Conservation (phyloP, 257 asterid genomes). For the Solanum appendiculatum region DNA sequence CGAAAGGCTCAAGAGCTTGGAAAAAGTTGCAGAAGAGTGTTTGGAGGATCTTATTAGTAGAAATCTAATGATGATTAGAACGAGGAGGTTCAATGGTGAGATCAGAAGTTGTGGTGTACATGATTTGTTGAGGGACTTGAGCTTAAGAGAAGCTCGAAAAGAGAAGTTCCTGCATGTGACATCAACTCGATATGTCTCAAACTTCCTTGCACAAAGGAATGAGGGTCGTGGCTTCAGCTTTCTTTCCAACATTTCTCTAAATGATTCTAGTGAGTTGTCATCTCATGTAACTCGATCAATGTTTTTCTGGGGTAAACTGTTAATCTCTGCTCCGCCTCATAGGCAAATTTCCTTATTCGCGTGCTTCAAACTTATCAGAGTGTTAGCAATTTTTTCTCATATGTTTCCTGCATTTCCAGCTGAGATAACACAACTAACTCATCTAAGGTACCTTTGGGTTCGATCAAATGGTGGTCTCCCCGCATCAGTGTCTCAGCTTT, state of each 20-base stretch:
- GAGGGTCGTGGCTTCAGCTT: not conserved
- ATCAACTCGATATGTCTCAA: not conserved
- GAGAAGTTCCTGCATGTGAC: not conserved
- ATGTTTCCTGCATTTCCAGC: constrained; percentile 9
- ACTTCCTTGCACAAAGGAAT: not conserved
- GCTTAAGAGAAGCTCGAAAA: not conserved
- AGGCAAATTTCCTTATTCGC: not conserved
- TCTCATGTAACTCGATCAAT: not conserved
- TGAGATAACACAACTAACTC: constrained; percentile 8
- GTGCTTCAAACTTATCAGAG: constrained; percentile 20
- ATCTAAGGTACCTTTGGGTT: constrained; percentile 20
- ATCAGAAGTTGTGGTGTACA: not conserved
- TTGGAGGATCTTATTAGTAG: constrained; percentile 3
- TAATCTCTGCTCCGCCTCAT: not conserved
- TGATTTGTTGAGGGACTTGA: not conserved
- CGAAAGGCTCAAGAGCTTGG: not conserved
- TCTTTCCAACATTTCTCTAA: not conserved
- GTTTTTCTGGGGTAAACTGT: constrained; percentile 8
- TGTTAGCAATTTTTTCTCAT: constrained; percentile 11
- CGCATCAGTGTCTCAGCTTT: constrained; percentile 14
- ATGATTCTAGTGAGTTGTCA: not conserved
- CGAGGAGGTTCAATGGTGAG: not conserved
- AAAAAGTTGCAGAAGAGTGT: constrained; percentile 1
- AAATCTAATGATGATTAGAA: not conserved
- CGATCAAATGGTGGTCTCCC: constrained; percentile 9